phyloP scores from a whole-genome alignment of 2,329 filamentous ascomycete species.

The Penicillium carneum region DNA sequence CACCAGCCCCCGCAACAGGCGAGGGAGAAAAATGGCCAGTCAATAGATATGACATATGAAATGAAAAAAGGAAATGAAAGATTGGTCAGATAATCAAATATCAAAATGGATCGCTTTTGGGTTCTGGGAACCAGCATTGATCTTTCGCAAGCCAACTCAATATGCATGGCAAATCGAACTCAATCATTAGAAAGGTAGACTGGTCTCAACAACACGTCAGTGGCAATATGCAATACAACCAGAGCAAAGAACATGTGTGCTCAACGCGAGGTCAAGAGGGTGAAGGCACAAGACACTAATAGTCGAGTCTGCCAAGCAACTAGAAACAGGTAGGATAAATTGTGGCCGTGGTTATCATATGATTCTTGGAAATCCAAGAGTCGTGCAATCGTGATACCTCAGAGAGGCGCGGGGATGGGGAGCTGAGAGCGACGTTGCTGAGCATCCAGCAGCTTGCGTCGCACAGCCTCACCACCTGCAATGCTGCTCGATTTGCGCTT shows the following conservation, averaged over 20 bases:
- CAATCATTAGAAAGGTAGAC: constrained; percentile 11
- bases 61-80: background rate
- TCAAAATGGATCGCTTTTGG: constrained; percentile 30
- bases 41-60: constrained; percentile 20
- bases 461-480: constrained; percentile 52
- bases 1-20: constrained; percentile 20
- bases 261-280: constrained; percentile 1
- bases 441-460: constrained; percentile 54
- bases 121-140: constrained; percentile 23
- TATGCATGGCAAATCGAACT: background rate
- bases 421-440: constrained; percentile 49
- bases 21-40: constrained; percentile 22
- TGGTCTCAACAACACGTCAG: constrained; percentile 1
- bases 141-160: constrained; percentile 22
- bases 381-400: constrained; percentile 27
- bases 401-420: constrained; percentile 40
- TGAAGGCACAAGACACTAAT: constrained; percentile 3
- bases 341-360: constrained; percentile 37
- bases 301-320: constrained; percentile 35
- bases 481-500: constrained; percentile 51
- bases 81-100: constrained; percentile 13
- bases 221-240: constrained; percentile 10
- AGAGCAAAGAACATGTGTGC: constrained; percentile 13
- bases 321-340: constrained; percentile 30
- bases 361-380: constrained; percentile 32